Evolutionary conservation across 371 early-diverging fungal species (phyloP).

Genomic region (Mucor irregularis): DNA sequence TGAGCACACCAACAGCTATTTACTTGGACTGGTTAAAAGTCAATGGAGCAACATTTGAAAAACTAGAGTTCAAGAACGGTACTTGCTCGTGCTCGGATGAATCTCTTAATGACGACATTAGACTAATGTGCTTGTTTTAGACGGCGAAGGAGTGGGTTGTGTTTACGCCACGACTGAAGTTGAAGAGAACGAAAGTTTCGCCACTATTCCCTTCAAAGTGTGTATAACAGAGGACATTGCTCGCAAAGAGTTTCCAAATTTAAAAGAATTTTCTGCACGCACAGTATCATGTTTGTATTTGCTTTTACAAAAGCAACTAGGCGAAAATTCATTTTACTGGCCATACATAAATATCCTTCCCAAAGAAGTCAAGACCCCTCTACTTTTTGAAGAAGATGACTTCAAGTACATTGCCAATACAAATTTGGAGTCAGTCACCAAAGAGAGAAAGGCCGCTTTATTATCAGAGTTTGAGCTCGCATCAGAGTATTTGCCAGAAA

Average conservation of each 20-base stretch:
- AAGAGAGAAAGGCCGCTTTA: slow-evolving; percentile 37
- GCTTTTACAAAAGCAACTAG: slow-evolving; percentile 33
- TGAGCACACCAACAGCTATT: slow-evolving; percentile 10
- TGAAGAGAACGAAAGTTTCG: slow-evolving; percentile 28
- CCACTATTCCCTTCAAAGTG: slow-evolving; percentile 42
- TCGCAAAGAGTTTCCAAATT: slow-evolving; percentile 35
- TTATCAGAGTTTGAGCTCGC: slow-evolving; percentile 33
- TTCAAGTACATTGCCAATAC: slow-evolving; percentile 51
- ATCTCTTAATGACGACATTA: neutral
- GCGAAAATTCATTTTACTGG: slow-evolving; percentile 44
- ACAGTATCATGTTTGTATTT: slow-evolving; percentile 40
- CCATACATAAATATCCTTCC: slow-evolving; percentile 57
- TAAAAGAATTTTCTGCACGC: slow-evolving; percentile 34
- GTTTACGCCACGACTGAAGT: slow-evolving; percentile 42
- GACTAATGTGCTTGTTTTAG: slow-evolving; percentile 11
- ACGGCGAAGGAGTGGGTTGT: slow-evolving; percentile 40
- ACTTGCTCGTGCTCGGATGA: too few relatives aligned
- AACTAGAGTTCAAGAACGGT: slow-evolving; percentile 46
- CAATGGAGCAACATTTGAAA: slow-evolving; percentile 41
- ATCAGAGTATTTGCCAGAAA: slow-evolving; percentile 28
- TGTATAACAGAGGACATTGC: slow-evolving; percentile 48
- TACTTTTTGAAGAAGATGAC: slow-evolving; percentile 48
- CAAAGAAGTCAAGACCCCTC: slow-evolving; percentile 41
- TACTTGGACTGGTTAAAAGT: slow-evolving; percentile 42
- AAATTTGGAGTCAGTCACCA: slow-evolving; percentile 41